phyloP scores from a whole-genome alignment of 805 yeast species.

The Danielia reshetovae region DNA sequence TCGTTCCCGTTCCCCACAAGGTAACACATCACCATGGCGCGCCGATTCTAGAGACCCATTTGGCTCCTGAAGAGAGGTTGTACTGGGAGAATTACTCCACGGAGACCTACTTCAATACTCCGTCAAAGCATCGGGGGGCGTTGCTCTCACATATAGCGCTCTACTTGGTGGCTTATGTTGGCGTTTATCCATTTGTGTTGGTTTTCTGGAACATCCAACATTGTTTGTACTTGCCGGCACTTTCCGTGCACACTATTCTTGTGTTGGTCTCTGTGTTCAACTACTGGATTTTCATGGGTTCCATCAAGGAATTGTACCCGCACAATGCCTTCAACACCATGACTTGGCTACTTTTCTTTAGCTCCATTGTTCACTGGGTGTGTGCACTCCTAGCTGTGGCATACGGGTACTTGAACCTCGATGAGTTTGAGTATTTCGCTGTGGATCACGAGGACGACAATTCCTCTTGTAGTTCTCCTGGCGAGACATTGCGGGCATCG shows the following conservation, averaged over 20 bases:
- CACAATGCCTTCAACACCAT: constrained; percentile 67
- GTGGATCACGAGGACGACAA: constrained; percentile 14
- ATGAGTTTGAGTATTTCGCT: constrained; percentile 10
- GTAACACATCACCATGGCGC: constrained; percentile 56
- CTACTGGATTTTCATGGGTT: constrained; percentile 52
- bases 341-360: constrained; percentile 55
- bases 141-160: constrained; percentile 53
- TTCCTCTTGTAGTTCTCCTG: constrained; percentile 11
- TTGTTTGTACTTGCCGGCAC: constrained; percentile 31
- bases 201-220: constrained; percentile 59
- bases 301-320: constrained; percentile 69
- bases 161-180: constrained; percentile 40
- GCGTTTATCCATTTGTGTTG: constrained; percentile 66
- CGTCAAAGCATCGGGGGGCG: constrained; percentile 45
- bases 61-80: constrained; percentile 65
- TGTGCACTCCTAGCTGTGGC: constrained; percentile 50
- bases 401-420: constrained; percentile 27
- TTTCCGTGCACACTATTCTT: constrained; percentile 40
- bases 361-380: constrained; percentile 50
- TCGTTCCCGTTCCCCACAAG: constrained; percentile 32
- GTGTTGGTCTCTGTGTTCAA: constrained; percentile 49
- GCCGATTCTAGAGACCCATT: constrained; percentile 64
- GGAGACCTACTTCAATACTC: constrained; percentile 64
- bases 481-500: constrained; percentile 12
- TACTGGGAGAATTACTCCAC: constrained; percentile 82